These are phyloP conservation scores for sunflower (Helianthus annuus) DNA, from an alignment of 129 eudicot species.

Conservation along the genomic window HanXRQr2.0-SUNRISE NC_035445.2:156336157-156336656, in stretches of 20 bases:
- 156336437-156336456: neutral
- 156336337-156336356: conserved; percentile 4
- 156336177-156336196: neutral
- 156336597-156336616: conserved; percentile 75
- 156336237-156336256: neutral
- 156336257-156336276: neutral
- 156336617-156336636: conserved; percentile 76
- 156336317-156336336: neutral
- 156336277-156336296: neutral
- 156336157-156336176: neutral
- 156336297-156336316: neutral
- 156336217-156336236: neutral
- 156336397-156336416: neutral
- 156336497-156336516: conserved; percentile 1
- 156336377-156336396: conserved; percentile 11
- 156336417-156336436: neutral
- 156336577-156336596: conserved; percentile 94
- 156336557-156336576: conserved; percentile 20
- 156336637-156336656: conserved; percentile 60
- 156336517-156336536: conserved; percentile 2
- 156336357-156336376: neutral
- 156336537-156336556: conserved; percentile 41
- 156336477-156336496: neutral
- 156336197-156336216: neutral
- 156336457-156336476: conserved; percentile 8